A percentile compares a stretch with the other conserved stretches of the same genome.
phyloP scores from a whole-genome alignment of 768 basidiomycete genomes.

The Mycena olivaceomarginata region DNA sequence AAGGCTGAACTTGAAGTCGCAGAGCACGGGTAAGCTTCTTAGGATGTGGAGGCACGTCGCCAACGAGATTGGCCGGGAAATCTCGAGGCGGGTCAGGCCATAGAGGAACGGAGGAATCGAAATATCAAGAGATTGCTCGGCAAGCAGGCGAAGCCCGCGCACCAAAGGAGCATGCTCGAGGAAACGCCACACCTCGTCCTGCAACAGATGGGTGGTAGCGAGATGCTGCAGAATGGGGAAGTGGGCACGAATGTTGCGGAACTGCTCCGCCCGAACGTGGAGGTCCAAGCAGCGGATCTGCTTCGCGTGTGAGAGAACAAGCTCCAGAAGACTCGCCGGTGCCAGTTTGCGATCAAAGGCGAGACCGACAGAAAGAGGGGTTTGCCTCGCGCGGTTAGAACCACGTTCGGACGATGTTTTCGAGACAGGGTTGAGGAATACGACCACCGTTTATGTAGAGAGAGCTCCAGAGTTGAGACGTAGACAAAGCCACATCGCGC shows the following conservation, averaged over 20 bases:
- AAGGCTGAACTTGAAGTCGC: neutral
- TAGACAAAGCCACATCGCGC: constrained; percentile 14
- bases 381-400: constrained; percentile 9
- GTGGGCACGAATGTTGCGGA: neutral
- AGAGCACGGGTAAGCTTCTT: neutral
- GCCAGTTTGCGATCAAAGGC: neutral
- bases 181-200: neutral
- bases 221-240: constrained; percentile 23
- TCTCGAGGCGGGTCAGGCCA: constrained; percentile 1
- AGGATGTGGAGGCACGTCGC: neutral
- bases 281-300: neutral
- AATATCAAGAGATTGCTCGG: neutral
- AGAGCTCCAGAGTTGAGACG: constrained; percentile 8
- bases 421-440: neutral
- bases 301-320: neutral
- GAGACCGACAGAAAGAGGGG: constrained; percentile 6
- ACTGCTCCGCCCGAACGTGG: neutral
- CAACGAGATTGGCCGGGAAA: neutral
- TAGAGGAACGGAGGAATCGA: neutral
- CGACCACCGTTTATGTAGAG: neutral
- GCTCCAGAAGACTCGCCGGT: neutral
- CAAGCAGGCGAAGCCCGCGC: constrained; percentile 13
- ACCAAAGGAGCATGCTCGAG: neutral
- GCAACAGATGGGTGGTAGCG: neutral
- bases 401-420: constrained; percentile 8